Base-by-base conservation (phyloP, 768 basidiomycete species). In the Rhodotorula toruloides region DNA sequence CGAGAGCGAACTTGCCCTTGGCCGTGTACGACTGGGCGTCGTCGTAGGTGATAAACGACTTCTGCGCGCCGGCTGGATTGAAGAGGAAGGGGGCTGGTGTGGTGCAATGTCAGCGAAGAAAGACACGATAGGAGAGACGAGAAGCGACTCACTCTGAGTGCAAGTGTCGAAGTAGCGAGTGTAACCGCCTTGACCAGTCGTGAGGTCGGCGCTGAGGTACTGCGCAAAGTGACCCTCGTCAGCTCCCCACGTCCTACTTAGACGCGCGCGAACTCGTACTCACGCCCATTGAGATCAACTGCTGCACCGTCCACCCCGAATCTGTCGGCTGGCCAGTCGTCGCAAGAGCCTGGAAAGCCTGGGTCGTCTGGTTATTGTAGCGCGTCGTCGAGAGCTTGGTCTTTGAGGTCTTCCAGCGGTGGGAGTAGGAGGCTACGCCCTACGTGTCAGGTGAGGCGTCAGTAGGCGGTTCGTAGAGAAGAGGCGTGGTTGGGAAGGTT, bases 381-480 rank as follows among this genome's bases (percentile, higher is more conserved):
- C 53, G 59, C 31, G 67, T 63, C 13, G 58, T 63, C 13, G 58
- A n/a, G 34, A 68, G 40, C 25, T 52, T 56, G 2, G 62, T 55
- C 34, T 37, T 50, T 13, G 36, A 25, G 31, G 67, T 68, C 14
- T 32, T 34, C 57, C 63, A 68, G 32, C 47, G 37, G 36, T 68
- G 67, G 14, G 61, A 63, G 54, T 68, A 68, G 9, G 58, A 46
- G 14, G 62, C 53, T 22, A 68, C 57, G 19, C 67, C 67, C 66
- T 65, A 46, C 29, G 21, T 22, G 43, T 19, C 27, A n/a, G 27
- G 47, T 16, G 6, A 27, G 11, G 46, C 25, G 46, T n/a, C 11
- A n/a, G 25, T 25, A 48, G 25, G 27, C 14, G 27, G 11, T 9
- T 27, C 2, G 52, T 4, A 8, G 37, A 27, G 29, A 34, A 52